Percentiles rank a stretch among this genome's conserved stretches.
phyloP scores from a whole-genome alignment of 2,329 filamentous ascomycete species.

The Penicillium fuscoglaucum region DNA sequence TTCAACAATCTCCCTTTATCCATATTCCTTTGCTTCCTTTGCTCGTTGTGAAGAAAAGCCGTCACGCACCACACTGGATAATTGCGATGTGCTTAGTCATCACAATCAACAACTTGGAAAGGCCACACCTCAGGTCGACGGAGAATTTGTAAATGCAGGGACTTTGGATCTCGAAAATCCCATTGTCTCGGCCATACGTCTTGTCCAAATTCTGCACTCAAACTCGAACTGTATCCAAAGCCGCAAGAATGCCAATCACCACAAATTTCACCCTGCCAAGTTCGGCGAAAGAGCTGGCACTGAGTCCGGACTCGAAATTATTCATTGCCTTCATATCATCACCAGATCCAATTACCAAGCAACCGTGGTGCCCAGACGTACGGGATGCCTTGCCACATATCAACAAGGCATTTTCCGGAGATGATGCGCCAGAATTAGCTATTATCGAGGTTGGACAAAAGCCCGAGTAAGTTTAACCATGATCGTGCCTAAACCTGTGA shows the following conservation, averaged over 20 bases:
- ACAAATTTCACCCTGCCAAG: constrained; percentile 24
- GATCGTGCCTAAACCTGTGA: background rate
- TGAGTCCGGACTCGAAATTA: constrained; percentile 20
- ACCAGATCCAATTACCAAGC: constrained; percentile 35
- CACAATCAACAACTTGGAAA: background rate
- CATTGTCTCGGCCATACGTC: background rate
- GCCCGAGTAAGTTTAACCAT: constrained; percentile 32
- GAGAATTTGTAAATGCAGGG: background rate
- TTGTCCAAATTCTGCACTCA: background rate
- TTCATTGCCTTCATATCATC: constrained; percentile 44
- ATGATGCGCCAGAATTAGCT: constrained; percentile 26
- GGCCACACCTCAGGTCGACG: background rate
- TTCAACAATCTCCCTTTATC: background rate
- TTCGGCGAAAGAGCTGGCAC: constrained; percentile 17
- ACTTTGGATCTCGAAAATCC: background rate
- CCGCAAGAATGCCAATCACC: constrained; percentile 31
- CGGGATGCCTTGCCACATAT: constrained; percentile 39
- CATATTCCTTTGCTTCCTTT: too few relatives aligned
- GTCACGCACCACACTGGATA: background rate
- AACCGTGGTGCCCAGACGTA: constrained; percentile 46
- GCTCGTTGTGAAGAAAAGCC: background rate
- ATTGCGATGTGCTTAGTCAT: constrained; percentile 1
- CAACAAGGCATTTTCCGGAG: constrained; percentile 30
- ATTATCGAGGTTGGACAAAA: constrained; percentile 41
- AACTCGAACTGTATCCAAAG: background rate